These are phyloP conservation scores for Potentilla sterilis DNA, from an alignment of 306 rosid species.

Conservation along the genomic window DNA sequence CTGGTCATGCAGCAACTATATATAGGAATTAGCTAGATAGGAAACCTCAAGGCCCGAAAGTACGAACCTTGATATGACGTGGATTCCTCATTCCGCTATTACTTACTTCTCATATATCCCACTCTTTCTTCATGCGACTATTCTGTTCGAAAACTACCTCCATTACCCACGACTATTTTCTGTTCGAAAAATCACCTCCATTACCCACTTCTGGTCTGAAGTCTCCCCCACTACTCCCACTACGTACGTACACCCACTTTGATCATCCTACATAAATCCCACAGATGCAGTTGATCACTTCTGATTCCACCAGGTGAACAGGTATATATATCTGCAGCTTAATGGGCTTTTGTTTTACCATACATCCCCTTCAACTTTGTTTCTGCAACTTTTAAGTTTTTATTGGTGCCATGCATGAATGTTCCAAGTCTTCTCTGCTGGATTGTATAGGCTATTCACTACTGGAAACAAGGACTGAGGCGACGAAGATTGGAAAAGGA, in stretches of 20 bases:
- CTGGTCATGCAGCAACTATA: neutral
- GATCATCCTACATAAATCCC: neutral
- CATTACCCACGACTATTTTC: neutral
- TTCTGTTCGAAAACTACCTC: neutral
- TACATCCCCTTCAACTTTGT: neutral
- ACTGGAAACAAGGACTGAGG: too few relatives aligned
- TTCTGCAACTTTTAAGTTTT: neutral
- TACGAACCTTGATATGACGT: neutral
- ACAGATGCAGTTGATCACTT: neutral
- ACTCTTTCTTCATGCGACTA: neutral
- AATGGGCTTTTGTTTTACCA: too few relatives aligned
- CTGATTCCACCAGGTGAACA: neutral
- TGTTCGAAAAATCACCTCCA: neutral
- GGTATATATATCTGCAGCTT: neutral
- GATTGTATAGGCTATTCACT: neutral
- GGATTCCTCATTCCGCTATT: neutral
- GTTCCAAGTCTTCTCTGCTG: neutral
- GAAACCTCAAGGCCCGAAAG: neutral
- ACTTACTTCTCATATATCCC: neutral
- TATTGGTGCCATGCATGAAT: neutral
- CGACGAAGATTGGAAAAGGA: too few relatives aligned
- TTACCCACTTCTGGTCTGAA: neutral
- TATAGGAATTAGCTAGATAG: neutral
- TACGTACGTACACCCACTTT: too few relatives aligned
- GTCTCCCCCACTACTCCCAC: neutral